A percentile compares a stretch with the other conserved stretches of the same genome.
Conservation (phyloP, 257 asterid genomes). For the Verbascum thapsus region DNA sequence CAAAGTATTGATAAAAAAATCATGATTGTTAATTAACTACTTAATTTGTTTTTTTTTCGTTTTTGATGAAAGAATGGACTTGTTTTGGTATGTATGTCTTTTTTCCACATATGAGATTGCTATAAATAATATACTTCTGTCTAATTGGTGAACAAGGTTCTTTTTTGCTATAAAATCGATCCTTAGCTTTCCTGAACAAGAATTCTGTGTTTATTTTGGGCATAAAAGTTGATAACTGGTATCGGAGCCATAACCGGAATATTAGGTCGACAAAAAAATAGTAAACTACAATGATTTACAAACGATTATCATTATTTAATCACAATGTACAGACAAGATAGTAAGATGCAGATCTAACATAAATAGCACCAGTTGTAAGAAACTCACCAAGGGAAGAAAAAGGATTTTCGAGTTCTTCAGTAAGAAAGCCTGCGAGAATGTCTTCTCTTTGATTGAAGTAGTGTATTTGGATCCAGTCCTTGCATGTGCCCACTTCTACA, state of each 20-base stretch:
- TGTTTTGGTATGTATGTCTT: no score
- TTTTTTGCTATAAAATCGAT: no score
- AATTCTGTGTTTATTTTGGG: no score
- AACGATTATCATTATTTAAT: background rate
- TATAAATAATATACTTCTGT: no score
- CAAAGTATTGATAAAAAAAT: slow-evolving; percentile 41
- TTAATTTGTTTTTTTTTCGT: background rate
- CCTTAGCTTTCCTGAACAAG: no score
- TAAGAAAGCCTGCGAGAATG: slow-evolving; percentile 58
- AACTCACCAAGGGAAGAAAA: slow-evolving; percentile 16
- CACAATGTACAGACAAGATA: background rate
- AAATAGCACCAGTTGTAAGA: background rate
- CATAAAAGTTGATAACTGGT: no score
- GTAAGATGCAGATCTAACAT: background rate
- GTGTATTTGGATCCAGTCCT: slow-evolving; percentile 39
- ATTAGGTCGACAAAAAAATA: no score
- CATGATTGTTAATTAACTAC: background rate
- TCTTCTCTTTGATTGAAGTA: slow-evolving; percentile 36
- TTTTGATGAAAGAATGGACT: no score
- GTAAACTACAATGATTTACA: background rate
- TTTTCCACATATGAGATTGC: no score
- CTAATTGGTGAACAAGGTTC: no score
- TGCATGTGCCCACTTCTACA: slow-evolving; percentile 63
- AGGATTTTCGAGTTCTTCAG: slow-evolving; percentile 23
- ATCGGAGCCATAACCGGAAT: no score